These are phyloP conservation scores for Geotrichum siamense DNA, from an alignment of 1,139 yeast genomes.

Conservation along the genomic window DNA sequence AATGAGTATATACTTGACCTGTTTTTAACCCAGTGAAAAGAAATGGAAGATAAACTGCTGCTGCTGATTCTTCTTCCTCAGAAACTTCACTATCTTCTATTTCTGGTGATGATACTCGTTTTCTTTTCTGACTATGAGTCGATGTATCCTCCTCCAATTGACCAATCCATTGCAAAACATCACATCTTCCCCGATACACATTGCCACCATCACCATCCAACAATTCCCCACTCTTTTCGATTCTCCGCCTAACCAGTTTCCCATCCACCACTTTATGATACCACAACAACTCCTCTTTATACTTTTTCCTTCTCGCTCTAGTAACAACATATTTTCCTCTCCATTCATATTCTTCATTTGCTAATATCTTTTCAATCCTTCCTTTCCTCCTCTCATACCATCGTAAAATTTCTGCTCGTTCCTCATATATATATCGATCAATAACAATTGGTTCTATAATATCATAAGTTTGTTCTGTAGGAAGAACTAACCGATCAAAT, in stretches of 20 bases:
- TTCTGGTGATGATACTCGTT: background rate
- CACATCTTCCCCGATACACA: background rate
- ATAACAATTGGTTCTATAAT: constrained; percentile 1
- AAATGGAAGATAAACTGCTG: background rate
- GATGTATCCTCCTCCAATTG: background rate
- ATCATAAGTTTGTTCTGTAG: background rate
- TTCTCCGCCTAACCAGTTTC: background rate
- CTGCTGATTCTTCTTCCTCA: background rate
- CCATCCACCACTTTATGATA: background rate
- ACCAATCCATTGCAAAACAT: background rate
- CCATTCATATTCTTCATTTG: constrained; percentile 8
- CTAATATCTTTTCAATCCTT: constrained; percentile 4
- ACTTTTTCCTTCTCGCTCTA: constrained; percentile 1
- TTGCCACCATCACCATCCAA: background rate
- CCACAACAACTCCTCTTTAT: background rate
- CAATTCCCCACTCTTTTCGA: background rate
- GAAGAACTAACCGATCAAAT: background rate
- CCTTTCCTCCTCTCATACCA: constrained; percentile 10
- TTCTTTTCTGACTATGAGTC: background rate
- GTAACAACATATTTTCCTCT: constrained; percentile 15
- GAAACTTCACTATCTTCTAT: background rate
- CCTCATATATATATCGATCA: constrained; percentile 14
- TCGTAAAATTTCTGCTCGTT: constrained; percentile 14
- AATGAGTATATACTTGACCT: background rate
- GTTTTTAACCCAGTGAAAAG: constrained; percentile 1